Conservation (phyloP, 1,284 basidiomycete genomes). For the Apiotrichum brassicae region DNA sequence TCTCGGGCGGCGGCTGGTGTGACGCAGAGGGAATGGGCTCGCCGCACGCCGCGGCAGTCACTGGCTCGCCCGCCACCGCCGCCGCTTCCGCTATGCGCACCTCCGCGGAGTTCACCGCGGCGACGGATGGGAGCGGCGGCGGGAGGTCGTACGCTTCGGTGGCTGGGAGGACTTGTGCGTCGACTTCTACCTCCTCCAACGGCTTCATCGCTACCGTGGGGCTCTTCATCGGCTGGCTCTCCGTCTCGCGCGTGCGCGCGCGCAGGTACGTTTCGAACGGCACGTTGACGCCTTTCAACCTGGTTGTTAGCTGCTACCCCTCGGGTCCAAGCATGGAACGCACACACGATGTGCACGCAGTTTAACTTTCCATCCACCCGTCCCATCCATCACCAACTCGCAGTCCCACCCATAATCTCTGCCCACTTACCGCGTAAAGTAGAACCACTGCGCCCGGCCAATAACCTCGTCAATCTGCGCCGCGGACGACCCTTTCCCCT, state of each 20-base stretch:
- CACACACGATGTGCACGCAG: neutral
- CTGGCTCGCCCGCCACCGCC: conserved; percentile 7
- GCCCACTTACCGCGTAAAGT: conserved; percentile 29
- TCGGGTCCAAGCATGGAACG: neutral
- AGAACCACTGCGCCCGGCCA: conserved; percentile 41
- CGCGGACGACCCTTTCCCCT: conserved; percentile 19
- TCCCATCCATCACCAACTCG: neutral
- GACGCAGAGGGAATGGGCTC: neutral
- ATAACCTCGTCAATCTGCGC: conserved; percentile 38
- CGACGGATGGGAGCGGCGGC: neutral
- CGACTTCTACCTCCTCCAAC: neutral
- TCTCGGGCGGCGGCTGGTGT: neutral
- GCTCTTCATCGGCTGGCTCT: conserved; percentile 13
- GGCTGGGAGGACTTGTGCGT: neutral
- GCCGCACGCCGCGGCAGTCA: neutral
- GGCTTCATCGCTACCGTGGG: neutral
- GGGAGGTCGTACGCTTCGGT: neutral
- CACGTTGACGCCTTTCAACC: conserved; percentile 1
- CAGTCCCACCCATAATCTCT: neutral
- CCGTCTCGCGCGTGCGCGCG: conserved; percentile 9
- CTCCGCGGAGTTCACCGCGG: neutral
- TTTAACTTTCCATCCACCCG: neutral
- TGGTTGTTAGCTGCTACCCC: conserved; percentile 1
- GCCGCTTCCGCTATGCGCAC: conserved; percentile 3
- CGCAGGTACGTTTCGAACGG: conserved; percentile 16